phyloP scores from a whole-genome alignment of 2,329 filamentous ascomycete genomes.

The Claviceps purpurea region DNA sequence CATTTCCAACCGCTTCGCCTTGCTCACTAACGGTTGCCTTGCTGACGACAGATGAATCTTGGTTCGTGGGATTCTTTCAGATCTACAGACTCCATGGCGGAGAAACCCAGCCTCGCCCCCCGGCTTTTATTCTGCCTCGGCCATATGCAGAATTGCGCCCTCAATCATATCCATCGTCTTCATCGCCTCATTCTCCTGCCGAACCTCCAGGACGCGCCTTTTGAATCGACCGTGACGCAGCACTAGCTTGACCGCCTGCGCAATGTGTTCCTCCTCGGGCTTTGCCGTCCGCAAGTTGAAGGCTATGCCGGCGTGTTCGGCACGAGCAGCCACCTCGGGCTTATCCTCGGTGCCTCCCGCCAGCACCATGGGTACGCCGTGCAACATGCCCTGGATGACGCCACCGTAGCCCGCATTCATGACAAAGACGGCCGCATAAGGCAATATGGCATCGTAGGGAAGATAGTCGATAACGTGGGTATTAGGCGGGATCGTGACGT shows the following conservation, averaged over 20 bases:
- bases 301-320: slow-evolving; percentile 29
- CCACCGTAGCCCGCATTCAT: slow-evolving; percentile 36
- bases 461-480: slow-evolving; percentile 32
- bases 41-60: too few species aligned
- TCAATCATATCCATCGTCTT: slow-evolving; percentile 3
- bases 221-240: slow-evolving; percentile 18
- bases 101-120: too few species aligned
- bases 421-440: slow-evolving; percentile 30
- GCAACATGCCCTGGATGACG: slow-evolving; percentile 28
- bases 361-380: slow-evolving; percentile 34
- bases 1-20: too few species aligned
- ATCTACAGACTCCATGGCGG: too few species aligned
- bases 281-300: slow-evolving; percentile 27
- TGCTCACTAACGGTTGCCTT: too few species aligned
- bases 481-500: slow-evolving; percentile 25
- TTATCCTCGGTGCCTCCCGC: slow-evolving; percentile 29
- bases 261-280: slow-evolving; percentile 17
- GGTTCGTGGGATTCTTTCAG: too few species aligned
- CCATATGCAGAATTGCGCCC: not conserved
- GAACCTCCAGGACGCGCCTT: slow-evolving; percentile 16
- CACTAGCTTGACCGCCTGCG: slow-evolving; percentile 18
- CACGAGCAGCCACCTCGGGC: slow-evolving; percentile 26
- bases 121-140: not conserved
- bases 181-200: slow-evolving; percentile 20
- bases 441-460: slow-evolving; percentile 32